Conservation (phyloP, 108 stramenopile species). For the Nannochloropsis oceanica region DNA sequence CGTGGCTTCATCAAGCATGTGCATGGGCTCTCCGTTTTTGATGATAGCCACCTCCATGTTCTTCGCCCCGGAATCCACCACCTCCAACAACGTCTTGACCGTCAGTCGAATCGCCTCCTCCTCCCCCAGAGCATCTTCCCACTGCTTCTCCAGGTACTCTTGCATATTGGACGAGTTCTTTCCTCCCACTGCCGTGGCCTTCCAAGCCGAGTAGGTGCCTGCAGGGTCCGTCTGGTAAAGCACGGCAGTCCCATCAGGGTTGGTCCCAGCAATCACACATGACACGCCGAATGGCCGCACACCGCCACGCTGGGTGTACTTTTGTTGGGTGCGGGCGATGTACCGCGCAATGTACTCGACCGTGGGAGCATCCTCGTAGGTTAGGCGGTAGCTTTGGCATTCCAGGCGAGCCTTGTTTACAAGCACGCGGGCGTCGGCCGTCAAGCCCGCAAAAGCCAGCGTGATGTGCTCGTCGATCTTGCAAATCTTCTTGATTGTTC, state of each 20-base stretch:
- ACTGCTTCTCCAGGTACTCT: conserved; percentile 96
- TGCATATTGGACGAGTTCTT: conserved; percentile 81
- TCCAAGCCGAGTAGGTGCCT: conserved; percentile 94
- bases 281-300: conserved; percentile 98
- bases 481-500: conserved; percentile 95
- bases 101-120: conserved; percentile 66
- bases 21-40: neutral
- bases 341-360: conserved; percentile 93
- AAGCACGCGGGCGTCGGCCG: conserved; percentile 96
- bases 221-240: conserved; percentile 95
- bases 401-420: conserved; percentile 73
- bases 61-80: conserved; percentile 94
- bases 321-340: conserved; percentile 92
- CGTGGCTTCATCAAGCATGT: conserved; percentile 18
- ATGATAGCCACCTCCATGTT: conserved; percentile 58
- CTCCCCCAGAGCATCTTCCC: conserved; percentile 67
- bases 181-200: conserved; percentile 95
- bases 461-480: conserved; percentile 82
- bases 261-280: conserved; percentile 51
- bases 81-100: conserved; percentile 87
- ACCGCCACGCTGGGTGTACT: conserved; percentile 97
- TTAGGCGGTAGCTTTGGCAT: conserved; percentile 94
- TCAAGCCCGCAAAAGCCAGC: conserved; percentile 96
- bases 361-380: conserved; percentile 94
- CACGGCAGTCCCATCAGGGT: conserved; percentile 46